Base-by-base conservation (phyloP, 768 basidiomycete species). In the Fibroporia radiculosa region DNA sequence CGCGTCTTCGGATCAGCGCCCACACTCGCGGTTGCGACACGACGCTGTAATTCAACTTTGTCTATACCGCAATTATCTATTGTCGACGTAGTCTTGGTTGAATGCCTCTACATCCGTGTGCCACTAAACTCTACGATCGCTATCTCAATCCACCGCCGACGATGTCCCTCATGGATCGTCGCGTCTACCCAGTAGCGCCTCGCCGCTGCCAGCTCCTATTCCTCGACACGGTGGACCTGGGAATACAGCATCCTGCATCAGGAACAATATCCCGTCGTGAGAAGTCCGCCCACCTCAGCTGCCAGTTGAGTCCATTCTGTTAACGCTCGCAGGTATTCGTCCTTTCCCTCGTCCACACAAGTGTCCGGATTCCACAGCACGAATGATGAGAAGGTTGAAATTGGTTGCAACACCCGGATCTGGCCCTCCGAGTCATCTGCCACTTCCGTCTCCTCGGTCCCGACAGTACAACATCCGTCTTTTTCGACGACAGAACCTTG, bases 351-450 rank as follows among this genome's bases (percentile, higher is more conserved):
- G 48, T 89, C 80, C 1, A 84, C 76, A 0, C 78, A 75, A 18
- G 74, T 72, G 60, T 91, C 89, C 3, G 82, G 73, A 47, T 79
- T 70, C 88, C 88, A 91, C 19, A 91, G 57, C n/a, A 75, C 74
- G 51, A 91, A 77, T 1, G 76, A 77, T 2, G 72, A 67, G 56
- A 91, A 91, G 37, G 67, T 70, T 0, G 74, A 71, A 2, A 66
- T 63, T 3, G 82, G 73, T 6, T 64, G 54, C 45, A 85, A 60
- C 10, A 51, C 61, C 35, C 67, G 68, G 18, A 56, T 58, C 0
- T 56, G 53, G 13, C 40, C 64, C 6, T 57, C 66, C 19, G 48
- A 55, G 14, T 40, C 38, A 16, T 40, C 44, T 22, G 13, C 48
- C 33, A 42, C 57, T 3, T 50, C 60, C 4, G 55, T 53, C n/a